Conservation (phyloP, 2,329 filamentous ascomycete species). For the Sporothrix mexicana region DNA sequence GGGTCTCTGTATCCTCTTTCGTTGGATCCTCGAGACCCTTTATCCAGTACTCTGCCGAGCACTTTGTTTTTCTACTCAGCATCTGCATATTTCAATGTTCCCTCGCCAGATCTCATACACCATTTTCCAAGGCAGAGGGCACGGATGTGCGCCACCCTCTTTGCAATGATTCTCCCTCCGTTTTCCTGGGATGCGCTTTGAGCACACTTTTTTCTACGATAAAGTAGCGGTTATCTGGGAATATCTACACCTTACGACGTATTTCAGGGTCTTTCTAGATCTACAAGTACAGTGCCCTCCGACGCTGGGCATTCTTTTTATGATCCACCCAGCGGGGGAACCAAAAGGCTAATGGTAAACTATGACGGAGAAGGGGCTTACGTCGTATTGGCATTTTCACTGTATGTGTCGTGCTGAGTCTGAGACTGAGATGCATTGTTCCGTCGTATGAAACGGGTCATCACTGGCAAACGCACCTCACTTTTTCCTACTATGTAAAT, state of each 20-base stretch:
- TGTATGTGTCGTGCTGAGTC: background rate
- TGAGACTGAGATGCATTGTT: background rate
- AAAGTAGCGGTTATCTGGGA: too few relatives aligned
- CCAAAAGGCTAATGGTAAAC: background rate
- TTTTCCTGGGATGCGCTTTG: background rate
- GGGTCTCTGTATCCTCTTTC: too few relatives aligned
- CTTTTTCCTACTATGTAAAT: background rate
- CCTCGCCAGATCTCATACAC: background rate
- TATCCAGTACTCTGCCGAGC: background rate
- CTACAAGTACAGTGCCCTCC: background rate
- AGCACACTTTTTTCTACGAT: background rate
- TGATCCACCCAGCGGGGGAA: background rate
- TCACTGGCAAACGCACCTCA: background rate
- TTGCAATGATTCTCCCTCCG: background rate
- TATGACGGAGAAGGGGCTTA: background rate
- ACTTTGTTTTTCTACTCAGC: background rate
- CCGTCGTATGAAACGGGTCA: background rate
- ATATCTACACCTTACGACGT: background rate
- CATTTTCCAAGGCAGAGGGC: slow-evolving; percentile 4
- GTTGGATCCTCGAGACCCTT: too few relatives aligned
- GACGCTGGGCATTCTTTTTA: background rate
- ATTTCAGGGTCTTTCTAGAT: slow-evolving; percentile 14
- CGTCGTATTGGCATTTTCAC: background rate
- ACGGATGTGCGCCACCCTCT: slow-evolving; percentile 1
- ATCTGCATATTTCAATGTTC: background rate